Percentiles rank a stretch among this genome's conserved stretches.
phyloP scores from a whole-genome alignment of 1,284 basidiomycete species.

The Cryptococcus jaspeensis region DNA sequence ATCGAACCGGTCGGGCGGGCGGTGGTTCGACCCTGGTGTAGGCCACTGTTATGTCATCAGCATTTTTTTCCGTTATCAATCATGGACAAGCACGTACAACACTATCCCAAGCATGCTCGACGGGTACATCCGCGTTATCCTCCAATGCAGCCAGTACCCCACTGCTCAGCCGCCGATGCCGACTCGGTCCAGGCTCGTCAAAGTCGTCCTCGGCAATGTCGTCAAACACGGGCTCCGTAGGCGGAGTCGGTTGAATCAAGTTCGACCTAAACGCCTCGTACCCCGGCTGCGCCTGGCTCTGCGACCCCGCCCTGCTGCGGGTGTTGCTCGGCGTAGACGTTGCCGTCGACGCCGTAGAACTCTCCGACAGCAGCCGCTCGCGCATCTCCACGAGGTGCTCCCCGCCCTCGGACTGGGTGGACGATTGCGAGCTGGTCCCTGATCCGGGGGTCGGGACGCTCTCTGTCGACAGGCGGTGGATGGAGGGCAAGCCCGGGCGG shows the following conservation, averaged over 20 bases:
- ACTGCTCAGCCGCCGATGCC: conserved; percentile 10
- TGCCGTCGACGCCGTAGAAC: conserved; percentile 10
- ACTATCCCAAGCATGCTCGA: conserved; percentile 46
- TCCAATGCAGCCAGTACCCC: conserved; percentile 9
- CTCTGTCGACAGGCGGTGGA: conserved; percentile 36
- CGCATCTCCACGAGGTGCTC: conserved; percentile 36
- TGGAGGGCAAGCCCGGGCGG: conserved; percentile 25
- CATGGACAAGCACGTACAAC: conserved; percentile 31
- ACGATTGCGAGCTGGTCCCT: conserved; percentile 12
- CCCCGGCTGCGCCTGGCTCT: too few species aligned
- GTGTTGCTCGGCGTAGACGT: conserved; percentile 1
- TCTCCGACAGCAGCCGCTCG: conserved; percentile 21
- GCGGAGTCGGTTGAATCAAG: conserved; percentile 32
- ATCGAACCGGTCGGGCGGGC: conserved; percentile 12
- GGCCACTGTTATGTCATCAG: conserved; percentile 36
- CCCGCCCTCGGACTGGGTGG: conserved; percentile 24
- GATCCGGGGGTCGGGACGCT: conserved; percentile 20
- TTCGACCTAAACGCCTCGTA: too few species aligned
- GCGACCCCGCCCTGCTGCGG: too few species aligned
- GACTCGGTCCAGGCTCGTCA: conserved; percentile 11
- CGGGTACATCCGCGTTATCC: conserved; percentile 11
- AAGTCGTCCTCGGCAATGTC: conserved; percentile 8
- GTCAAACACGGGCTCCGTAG: conserved; percentile 12
- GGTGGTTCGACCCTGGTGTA: conserved; percentile 25
- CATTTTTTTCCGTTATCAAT: background rate